Base-by-base conservation (phyloP, 2,329 filamentous ascomycete genomes). In the Apiospora arundinis region DNA sequence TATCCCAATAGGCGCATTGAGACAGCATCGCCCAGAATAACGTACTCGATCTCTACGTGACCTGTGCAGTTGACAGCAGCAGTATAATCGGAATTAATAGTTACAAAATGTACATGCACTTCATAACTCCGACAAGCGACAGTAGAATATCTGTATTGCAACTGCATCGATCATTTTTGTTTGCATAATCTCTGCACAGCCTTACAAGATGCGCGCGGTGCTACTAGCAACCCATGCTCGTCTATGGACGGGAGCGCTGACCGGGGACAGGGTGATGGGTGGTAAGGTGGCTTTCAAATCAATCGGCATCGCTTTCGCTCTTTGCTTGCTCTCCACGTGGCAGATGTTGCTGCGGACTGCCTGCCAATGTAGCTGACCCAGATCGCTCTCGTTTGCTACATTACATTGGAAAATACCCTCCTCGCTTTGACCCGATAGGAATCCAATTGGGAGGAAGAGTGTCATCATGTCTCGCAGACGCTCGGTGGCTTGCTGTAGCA, bases 181-280 rank as follows among this genome's bases (percentile, higher is more conserved):
- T 60, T 60, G 52, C 52, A 60, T 60, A 60, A 60, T 60, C 28
- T 60, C 28, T 60, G 18, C 52, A 60, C 52, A 60, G 52, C 52
- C 52, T 37, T 60, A 37, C 52, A 37, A 37, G 52, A 60, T 60
- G 28, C 16, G 28, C 16, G 52, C 28, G 11, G 28, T 37, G 52
- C 28, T 60, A 32, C 32, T 32, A 32, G 3, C 32, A 32, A 60
- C 52, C 18, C 49, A 18, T 32, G 49, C 28, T 18, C 11, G 40
- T 28, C 48, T 9, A 12, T 23, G 49, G 49, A 5, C 49, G 49
- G 49, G 49, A 52, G 28, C 49, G 49, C 49, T 52, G 25, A 21
- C 25, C 18, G 14, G 49, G 49, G 49, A 56, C 49, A 56, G 25
- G 49, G 25, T 18, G 48, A 25, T 21, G 3, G 23, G 23, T 25